Conservation (phyloP, 495 filamentous ascomycete species). For the Penicillium pulvis region DNA sequence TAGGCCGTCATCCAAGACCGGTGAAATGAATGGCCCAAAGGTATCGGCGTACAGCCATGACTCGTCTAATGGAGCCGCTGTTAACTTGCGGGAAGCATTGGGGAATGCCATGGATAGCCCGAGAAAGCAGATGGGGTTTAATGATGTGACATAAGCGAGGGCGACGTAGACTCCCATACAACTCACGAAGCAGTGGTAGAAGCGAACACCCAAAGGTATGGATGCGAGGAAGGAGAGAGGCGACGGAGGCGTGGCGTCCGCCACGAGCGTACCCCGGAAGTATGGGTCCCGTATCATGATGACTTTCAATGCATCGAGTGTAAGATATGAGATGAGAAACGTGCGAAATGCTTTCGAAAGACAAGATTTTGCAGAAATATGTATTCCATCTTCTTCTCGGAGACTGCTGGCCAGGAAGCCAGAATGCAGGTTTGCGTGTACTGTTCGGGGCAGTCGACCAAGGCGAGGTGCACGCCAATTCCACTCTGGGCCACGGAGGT, state of each 20-base stretch:
- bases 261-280: constrained; percentile 54
- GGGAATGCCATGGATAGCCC: constrained; percentile 53
- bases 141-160: constrained; percentile 54
- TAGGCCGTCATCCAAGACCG: constrained; percentile 66
- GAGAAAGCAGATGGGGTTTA: constrained; percentile 59
- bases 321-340: constrained; percentile 58
- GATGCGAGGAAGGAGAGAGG: constrained; percentile 41
- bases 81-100: constrained; percentile 33
- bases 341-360: constrained; percentile 47
- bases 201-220: constrained; percentile 40
- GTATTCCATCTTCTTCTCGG: constrained; percentile 6
- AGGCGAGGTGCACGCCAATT: constrained; percentile 66
- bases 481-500: constrained; percentile 78
- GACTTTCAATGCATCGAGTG: constrained; percentile 66
- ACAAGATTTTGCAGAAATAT: constrained; percentile 40
- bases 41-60: constrained; percentile 67
- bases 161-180: constrained; percentile 53
- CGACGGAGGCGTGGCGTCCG: constrained; percentile 43
- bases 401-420: constrained; percentile 13
- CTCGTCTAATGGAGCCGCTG: constrained; percentile 50
- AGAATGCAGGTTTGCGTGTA: constrained; percentile 43
- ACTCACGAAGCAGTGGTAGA: constrained; percentile 54
- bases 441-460: constrained; percentile 56
- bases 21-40: constrained; percentile 57
- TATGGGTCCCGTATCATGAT: constrained; percentile 74